Evolutionary conservation across 2,329 filamentous ascomycete genomes (phyloP), one percentile per base, ranked within the genome.

Genomic region (Pleoardoris graminearum): DNA sequence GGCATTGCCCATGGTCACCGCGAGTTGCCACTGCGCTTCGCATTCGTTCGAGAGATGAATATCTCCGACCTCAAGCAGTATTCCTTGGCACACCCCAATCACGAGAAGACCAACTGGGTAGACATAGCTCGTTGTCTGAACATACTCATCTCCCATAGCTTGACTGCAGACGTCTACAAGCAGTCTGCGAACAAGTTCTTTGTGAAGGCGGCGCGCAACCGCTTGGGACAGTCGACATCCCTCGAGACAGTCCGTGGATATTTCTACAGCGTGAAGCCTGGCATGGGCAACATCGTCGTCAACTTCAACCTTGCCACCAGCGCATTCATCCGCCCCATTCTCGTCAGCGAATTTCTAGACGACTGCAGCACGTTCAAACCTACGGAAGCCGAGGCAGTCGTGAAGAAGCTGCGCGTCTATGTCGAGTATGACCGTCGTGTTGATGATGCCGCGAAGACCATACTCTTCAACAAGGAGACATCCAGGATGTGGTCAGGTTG

Each of bases 131-230:
- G 35, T 5, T 37, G n/a, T 19, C 14, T 63, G 25, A 62, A 60
- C 41, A 59, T 60, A 23, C 32, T 60, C 29, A 50, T 63, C 14
- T 48, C 60, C 2, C 55, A 50, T 21, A 27, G 23, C n/a, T 16
- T 49, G 10, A 23, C 2, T n/a, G n/a, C 12, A 3, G 21, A 38
- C 14, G 17, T 35, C 22, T 8, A 36, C 21, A 10, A 16, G 16
- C 12, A 22, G 7, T n/a, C 6, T 16, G 14, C 44, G 12, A 30
- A 53, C 38, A 53, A 53, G 22, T 44, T 53, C 42, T 54, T 54
- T 19, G 41, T 54, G 1, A 50, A 42, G 19, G 30, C 22, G 7
- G 41, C 14, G 3, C 33, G 22, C 7, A 23, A 39, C 8, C n/a
- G 16, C n/a, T 19, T 45, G 4, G 19, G 22, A 3, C 25, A 6